Percentiles rank a stretch among this genome's conserved stretches.
Evolutionary conservation across 1,284 basidiomycete species (phyloP).

Genomic region (Mrakiaceae sp.): DNA sequence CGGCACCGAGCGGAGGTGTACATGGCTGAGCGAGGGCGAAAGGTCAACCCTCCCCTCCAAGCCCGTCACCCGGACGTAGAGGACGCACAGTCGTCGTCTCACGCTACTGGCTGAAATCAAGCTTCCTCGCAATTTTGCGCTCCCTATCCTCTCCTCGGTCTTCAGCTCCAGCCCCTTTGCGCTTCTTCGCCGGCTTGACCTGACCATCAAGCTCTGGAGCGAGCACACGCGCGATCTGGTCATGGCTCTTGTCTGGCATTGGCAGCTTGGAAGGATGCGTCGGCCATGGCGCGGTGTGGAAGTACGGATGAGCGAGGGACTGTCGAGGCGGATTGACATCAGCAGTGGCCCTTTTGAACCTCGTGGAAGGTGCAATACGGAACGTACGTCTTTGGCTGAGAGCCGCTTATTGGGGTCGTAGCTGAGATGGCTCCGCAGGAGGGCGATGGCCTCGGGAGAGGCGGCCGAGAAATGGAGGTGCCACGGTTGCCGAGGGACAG

Average conservation of each 20-base stretch:
- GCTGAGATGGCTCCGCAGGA: constrained; percentile 64
- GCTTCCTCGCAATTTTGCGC: constrained; percentile 2
- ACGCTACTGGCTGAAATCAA: not conserved
- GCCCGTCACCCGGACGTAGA: no score
- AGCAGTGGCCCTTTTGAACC: constrained; percentile 8
- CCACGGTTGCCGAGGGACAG: constrained; percentile 69
- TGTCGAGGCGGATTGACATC: constrained; percentile 27
- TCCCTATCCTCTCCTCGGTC: not conserved
- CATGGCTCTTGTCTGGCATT: not conserved
- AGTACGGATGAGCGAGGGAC: constrained; percentile 67
- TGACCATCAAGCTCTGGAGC: constrained; percentile 13
- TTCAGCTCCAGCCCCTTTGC: not conserved
- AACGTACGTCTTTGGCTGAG: constrained; percentile 59
- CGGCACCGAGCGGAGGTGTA: no score
- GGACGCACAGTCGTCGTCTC: not conserved
- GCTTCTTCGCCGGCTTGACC: not conserved
- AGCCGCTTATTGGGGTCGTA: constrained; percentile 81
- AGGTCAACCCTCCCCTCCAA: no score
- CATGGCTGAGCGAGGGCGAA: not conserved
- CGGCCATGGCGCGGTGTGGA: constrained; percentile 62
- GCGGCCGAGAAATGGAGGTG: constrained; percentile 72
- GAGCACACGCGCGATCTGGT: constrained; percentile 4
- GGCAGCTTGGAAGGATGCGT: constrained; percentile 71
- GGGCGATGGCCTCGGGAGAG: constrained; percentile 71
- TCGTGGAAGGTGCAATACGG: constrained; percentile 4